Evolutionary conservation across 169 alveolate genomes (phyloP).

Genomic region (Toxoplasma gondii): DNA sequence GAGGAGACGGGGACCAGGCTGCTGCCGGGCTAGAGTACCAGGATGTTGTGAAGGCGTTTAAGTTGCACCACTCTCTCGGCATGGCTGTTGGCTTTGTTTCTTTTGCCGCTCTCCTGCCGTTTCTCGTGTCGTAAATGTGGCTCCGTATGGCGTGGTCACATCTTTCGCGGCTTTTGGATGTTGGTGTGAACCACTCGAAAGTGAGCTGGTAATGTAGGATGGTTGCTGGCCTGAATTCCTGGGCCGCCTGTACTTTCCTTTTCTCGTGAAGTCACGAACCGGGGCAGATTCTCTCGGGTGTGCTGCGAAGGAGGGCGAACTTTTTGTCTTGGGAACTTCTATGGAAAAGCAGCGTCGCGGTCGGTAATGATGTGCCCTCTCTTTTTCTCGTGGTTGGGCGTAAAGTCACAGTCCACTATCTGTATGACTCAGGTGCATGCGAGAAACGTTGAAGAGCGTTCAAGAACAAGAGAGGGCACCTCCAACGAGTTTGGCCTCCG

Average conservation of each 20-base stretch:
- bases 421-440: too few relatives aligned
- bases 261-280: too few relatives aligned
- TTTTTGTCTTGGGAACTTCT: neutral
- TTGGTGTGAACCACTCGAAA: too few relatives aligned
- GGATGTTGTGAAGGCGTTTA: constrained; percentile 50
- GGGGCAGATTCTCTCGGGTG: too few relatives aligned
- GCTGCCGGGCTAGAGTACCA: constrained; percentile 51
- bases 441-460: too few relatives aligned
- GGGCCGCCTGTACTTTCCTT: too few relatives aligned
- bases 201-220: too few relatives aligned
- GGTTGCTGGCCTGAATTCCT: too few relatives aligned
- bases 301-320: neutral
- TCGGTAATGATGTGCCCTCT: neutral
- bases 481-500: too few relatives aligned
- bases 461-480: too few relatives aligned
- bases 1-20: constrained; percentile 47
- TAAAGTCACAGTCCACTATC: too few relatives aligned
- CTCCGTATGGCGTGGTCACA: neutral
- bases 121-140: constrained; percentile 37
- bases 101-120: constrained; percentile 55
- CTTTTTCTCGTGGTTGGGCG: too few relatives aligned
- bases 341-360: neutral
- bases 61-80: constrained; percentile 48
- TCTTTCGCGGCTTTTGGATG: neutral
- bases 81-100: constrained; percentile 51